Base-by-base conservation (phyloP, 1,139 yeast species). In the Candida smagusa region DNA sequence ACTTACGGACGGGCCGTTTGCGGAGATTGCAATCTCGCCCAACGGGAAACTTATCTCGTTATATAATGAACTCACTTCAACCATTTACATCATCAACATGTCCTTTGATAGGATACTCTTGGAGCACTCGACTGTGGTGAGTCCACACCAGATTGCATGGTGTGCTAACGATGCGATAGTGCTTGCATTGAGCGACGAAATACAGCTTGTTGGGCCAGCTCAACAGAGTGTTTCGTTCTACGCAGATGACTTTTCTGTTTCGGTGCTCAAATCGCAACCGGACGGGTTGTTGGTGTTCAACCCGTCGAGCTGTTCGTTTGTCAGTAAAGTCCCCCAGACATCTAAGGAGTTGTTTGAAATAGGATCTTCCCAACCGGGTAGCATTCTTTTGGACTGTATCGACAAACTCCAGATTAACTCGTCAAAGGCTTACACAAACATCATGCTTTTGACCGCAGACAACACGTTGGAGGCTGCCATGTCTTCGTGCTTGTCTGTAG, bases 131-230 rank as follows among this genome's bases (percentile, higher is more conserved):
- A 58, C 67, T 1, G 53, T 65, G 16, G 61, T 57, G 42, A 13
- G 70, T 52, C 59, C 71, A 1, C 53, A 59, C 28, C 75, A 75
- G 44, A 62, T 87, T 9, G 73, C 72, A 42, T 90, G 97, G 97
- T 86, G 96, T 58, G 88, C 92, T 0, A 81, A 83, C 48, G 96
- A 88, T 62, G 88, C 94, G 0, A 79, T 89, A 1, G 81, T 80
- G 0, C 32, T 79, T 24, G 65, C 81, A 0, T 70, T 75, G 42
- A 66, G 73, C 4, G 94, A 84, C 47, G 90, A 84, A 40, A 53
- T 88, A 19, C 74, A 76, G 42, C 57, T 90, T 9, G 71, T 84
- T 28, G 96, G 94, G 0, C 94, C 95, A 0, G 74, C 79, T 3
- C 82, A 80, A 36, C 82, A 80, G 2, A 69, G 81, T 2, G 63